Base-by-base conservation (phyloP, 129 eudicot species). In the Artemisia tridentata region DNA sequence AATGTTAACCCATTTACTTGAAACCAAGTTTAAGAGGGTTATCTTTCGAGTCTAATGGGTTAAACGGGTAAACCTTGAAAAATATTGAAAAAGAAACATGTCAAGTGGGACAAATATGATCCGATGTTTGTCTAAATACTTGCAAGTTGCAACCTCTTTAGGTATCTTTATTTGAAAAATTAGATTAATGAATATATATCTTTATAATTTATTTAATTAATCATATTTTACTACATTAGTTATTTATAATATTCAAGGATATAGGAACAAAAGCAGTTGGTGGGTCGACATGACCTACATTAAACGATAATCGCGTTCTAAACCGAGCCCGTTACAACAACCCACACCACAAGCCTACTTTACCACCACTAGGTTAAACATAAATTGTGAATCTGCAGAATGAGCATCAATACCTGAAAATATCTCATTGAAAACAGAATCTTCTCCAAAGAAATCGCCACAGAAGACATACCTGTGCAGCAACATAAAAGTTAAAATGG, bases 361-460 rank as follows among this genome's bases (percentile, higher is more conserved):
- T 38, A 38, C 11, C 45, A 38, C 45, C 41, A 34, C 41, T 34
- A 34, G 41, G 1, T 34, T 34, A 34, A 34, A 34, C 41, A 34
- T 34, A 34, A 34, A 34, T 6, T 34, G 41, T 6, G 8, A 34
- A 34, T 5, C 41, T 34, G 41, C 41, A 34, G 41, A 34, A 34
- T 38, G 63, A 12, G 23, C 11, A 51, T 48, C 20, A 18, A 21
- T 89, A 93, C 98, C 98, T 85, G 98, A 86, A 89, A 93, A 93
- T 78, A 93, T 93, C 61, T 93, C 98, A 79, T 81, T 59, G 59
- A 85, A 93, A 65, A 90, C 86, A 16, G 98, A 76, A 76, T 93
- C 90, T 78, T 93, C 98, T 78, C 97, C 97, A 67, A 93, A 93
- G 82, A 93, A 93, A 62, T 89, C 97, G 14, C 86, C 97, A 55